phyloP scores from a whole-genome alignment of 1,284 basidiomycete genomes.

The Cryptococcus amylolentus region DNA sequence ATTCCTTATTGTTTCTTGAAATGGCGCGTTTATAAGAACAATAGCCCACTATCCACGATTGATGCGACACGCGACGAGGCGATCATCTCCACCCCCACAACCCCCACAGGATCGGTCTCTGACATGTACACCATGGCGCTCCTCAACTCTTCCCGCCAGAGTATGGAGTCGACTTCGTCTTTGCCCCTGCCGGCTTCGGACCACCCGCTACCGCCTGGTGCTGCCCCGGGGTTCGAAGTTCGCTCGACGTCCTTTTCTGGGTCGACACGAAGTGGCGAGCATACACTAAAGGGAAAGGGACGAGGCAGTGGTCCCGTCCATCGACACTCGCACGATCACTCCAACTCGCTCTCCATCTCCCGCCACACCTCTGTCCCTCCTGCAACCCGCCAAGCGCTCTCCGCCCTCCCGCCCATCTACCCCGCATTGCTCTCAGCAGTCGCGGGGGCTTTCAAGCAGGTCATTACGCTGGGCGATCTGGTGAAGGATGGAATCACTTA shows the following conservation, averaged over 20 bases:
- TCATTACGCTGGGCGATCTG: constrained; percentile 72
- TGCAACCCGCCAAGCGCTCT: constrained; percentile 32
- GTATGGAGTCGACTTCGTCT: constrained; percentile 45
- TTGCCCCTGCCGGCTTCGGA: constrained; percentile 27
- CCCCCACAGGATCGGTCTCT: constrained; percentile 34
- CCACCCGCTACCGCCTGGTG: constrained; percentile 31
- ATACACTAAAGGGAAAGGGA: too few relatives aligned
- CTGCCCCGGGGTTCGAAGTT: constrained; percentile 28
- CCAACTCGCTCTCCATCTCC: not conserved
- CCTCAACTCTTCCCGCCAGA: constrained; percentile 32
- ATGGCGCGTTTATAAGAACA: not conserved
- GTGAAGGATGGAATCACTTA: constrained; percentile 94
- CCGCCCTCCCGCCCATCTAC: constrained; percentile 75
- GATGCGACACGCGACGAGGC: constrained; percentile 13
- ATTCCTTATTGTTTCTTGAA: too few relatives aligned
- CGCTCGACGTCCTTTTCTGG: constrained; percentile 50
- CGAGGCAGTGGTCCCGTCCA: not conserved
- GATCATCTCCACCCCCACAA: constrained; percentile 31
- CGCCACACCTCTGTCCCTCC: constrained; percentile 25
- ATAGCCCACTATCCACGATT: constrained; percentile 40
- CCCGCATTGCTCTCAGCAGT: constrained; percentile 92
- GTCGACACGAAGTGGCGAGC: constrained; percentile 1
- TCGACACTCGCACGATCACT: not conserved
- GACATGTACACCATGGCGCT: constrained; percentile 32
- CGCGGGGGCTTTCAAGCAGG: constrained; percentile 84